Evolutionary conservation across 768 basidiomycete species (phyloP), one percentile per base, ranked within the genome.

Genomic region (Lanmaoa rubissima): DNA sequence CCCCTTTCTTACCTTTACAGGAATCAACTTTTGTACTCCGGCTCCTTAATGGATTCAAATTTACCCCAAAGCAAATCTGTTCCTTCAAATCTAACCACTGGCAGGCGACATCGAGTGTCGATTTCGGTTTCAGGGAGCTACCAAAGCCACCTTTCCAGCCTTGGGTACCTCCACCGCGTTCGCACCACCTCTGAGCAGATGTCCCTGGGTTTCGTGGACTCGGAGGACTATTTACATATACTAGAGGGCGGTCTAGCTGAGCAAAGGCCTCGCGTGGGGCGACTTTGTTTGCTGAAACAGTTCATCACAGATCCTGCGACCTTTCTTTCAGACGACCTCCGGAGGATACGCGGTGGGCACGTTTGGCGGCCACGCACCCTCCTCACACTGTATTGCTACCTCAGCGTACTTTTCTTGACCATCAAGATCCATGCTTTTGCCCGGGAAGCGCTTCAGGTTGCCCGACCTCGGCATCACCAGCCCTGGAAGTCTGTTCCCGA

Each of bases 141-240:
- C 55, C 79, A 80, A 53, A 78, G 75, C 48, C 75, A 79, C 62
- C 69, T 80, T 35, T 81, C 79, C 16, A 69, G 68, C 19, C 67
- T 73, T 12, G 76, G 76, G 21, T 74, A 78, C 16, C 69, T 75
- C 35, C 76, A 79, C 53, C 80, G 79, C 61, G 67, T 61, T 35
- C 67, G 59, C 47, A 68, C 61, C n/a, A 44, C 61, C 45, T 70
- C 68, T 13, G 67, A 63, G 19, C 68, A 65, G 35, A 58, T 63
- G 19, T 32, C 61, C 47, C 52, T 64, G 26, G 48, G 49, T 6
- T 8, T 49, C 3, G 12, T 24, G 16, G 41, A 53, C 32, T 47
- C 49, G 12, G 54, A 63, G 46, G 59, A 60, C 36, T 47, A 61
- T 48, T 44, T 64, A 3, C 58, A 61, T 21, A 6, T 36, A 0